Conservation (phyloP, 208 protist genomes). For the Leishmania gerbilli region DNA sequence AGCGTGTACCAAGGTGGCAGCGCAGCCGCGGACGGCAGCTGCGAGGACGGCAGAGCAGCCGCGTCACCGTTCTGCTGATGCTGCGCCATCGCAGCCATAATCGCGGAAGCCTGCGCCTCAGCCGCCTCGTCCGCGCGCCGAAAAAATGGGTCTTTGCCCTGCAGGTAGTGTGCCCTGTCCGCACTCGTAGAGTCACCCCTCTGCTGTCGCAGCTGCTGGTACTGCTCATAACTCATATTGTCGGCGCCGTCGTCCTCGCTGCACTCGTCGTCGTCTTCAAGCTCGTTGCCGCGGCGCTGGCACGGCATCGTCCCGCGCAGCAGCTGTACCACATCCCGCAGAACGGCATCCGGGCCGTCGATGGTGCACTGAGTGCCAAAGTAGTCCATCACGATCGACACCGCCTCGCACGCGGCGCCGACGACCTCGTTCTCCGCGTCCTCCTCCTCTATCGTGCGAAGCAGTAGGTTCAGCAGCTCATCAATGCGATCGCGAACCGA, state of each 20-base stretch:
- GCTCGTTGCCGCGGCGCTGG: slow-evolving; percentile 42
- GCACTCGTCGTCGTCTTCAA: slow-evolving; percentile 43
- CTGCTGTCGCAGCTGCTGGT: slow-evolving; percentile 16
- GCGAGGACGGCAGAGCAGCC: slow-evolving; percentile 11
- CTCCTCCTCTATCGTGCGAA: slow-evolving; percentile 51
- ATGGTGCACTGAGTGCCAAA: slow-evolving; percentile 68
- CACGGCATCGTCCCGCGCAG: slow-evolving; percentile 63
- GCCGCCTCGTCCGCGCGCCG: slow-evolving; percentile 24
- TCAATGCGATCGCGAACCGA: slow-evolving; percentile 55
- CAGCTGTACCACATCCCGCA: slow-evolving; percentile 44
- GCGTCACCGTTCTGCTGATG: slow-evolving; percentile 25
- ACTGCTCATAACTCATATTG: slow-evolving; percentile 23
- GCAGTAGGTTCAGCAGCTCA: slow-evolving; percentile 44
- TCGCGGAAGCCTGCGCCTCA: slow-evolving; percentile 28
- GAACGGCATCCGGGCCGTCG: slow-evolving; percentile 47
- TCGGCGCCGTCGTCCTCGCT: slow-evolving; percentile 27
- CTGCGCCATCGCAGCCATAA: slow-evolving; percentile 33
- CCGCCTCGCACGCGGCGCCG: slow-evolving; percentile 68
- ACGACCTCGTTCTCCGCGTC: slow-evolving; percentile 81
- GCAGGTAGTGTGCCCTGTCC: slow-evolving; percentile 4
- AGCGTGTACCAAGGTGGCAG: slow-evolving; percentile 39
- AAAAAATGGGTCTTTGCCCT: slow-evolving; percentile 28
- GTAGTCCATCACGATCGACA: slow-evolving; percentile 61
- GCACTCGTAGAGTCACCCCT: not conserved
- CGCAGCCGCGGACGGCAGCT: slow-evolving; percentile 21